Base-by-base conservation (phyloP, 768 basidiomycete species). In the Austroboletus festivus region DNA sequence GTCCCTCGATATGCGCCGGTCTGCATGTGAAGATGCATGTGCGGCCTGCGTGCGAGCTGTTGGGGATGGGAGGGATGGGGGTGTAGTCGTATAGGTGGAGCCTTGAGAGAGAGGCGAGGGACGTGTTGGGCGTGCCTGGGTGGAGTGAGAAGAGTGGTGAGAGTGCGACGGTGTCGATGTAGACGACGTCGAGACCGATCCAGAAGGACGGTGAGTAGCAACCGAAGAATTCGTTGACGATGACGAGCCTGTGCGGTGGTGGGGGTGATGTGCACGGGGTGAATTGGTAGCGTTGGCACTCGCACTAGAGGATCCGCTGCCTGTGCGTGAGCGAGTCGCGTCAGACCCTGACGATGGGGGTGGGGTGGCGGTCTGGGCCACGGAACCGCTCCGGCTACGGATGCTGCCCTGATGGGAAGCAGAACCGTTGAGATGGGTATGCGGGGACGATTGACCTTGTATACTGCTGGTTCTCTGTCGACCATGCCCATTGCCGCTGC, bases 1-100 rank as follows among this genome's bases (percentile, higher is more conserved):
- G 67, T 87, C 85, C 51, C 79, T 78, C 19, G 87, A 88, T 79
- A 86, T 85, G 44, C 87, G 81, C 59, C 84, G 81, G 65, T 89
- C 86, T 3, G 80, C 68, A 22, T 81, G 80, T 9, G 80, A 76
- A 51, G 7, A 6, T 12, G 28, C 5, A 28, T 28, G 28, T 6
- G 68, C 54, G 52, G 59, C 41, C 54, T 68, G 56, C 21, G 67
- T 16, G 46, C 65, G 55, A 47, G 61, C 46, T 8, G 40, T 33
- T 9, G 52, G 47, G 12, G 55, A 34, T 10, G 60, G 37, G 44
- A 28, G 28, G 12, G 28, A 28, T 6, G 28, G 28, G 7, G 28
- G 28, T 5, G 28, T 28, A 28, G 50, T 57, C 0, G 53, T 41
- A 9, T 60, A 65, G 2, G 62, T 63, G 13, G 62, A 48, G 4